Evolutionary conservation across 306 rosid species (phyloP).

Genomic region (Citrullus colocynthis): DNA sequence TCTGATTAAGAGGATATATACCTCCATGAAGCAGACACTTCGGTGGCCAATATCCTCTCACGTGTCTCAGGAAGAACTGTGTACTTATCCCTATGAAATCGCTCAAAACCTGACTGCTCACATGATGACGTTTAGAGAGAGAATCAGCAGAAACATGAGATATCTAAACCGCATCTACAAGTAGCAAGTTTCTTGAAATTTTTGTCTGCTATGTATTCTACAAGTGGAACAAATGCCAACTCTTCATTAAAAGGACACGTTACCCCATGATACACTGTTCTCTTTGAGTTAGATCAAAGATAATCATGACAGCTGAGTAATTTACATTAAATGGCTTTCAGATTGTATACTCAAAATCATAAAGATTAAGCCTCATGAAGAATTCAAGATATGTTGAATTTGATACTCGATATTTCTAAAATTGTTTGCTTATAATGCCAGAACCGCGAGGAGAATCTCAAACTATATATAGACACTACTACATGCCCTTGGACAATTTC

Average conservation of each 20-base stretch:
- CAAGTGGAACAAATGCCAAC: background rate
- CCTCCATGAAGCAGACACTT: constrained; percentile 84
- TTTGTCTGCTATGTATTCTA: background rate
- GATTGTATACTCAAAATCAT: too few species aligned
- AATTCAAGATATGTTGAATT: too few species aligned
- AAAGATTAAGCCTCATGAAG: too few species aligned
- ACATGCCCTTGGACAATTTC: background rate
- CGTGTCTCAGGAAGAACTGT: constrained; percentile 84
- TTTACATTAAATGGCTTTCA: too few species aligned
- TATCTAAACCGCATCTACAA: background rate
- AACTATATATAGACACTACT: background rate
- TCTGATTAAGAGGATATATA: constrained; percentile 3
- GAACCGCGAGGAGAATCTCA: background rate
- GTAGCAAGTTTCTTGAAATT: background rate
- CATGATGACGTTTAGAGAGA: constrained; percentile 4
- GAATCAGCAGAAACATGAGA: constrained; percentile 13
- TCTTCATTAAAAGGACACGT: background rate
- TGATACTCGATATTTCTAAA: background rate
- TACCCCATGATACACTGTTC: background rate
- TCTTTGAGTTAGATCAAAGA: background rate
- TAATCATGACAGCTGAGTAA: background rate
- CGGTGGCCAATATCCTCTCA: constrained; percentile 86
- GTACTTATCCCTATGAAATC: constrained; percentile 67
- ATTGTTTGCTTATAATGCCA: background rate
- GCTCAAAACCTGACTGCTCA: constrained; percentile 91